Conservation (phyloP, 2,329 filamentous ascomycete genomes). For the Sporothrix mexicana region DNA sequence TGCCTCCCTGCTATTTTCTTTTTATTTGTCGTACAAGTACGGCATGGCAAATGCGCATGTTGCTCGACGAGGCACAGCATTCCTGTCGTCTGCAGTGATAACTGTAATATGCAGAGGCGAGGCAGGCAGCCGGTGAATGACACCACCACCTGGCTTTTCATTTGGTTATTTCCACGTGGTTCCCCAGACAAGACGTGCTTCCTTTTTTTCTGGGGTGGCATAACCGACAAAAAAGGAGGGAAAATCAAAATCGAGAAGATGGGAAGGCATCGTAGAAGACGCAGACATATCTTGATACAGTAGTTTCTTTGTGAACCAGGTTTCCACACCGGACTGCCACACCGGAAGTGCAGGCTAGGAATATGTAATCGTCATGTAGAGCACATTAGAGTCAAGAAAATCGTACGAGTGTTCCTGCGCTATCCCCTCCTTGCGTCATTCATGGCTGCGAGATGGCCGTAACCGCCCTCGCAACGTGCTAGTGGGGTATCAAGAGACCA, state of each 20-base stretch:
- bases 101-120: not conserved
- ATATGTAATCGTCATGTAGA: not conserved
- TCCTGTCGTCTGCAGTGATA: not conserved
- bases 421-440: conserved; percentile 11
- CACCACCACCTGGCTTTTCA: not conserved
- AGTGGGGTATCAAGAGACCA: not conserved
- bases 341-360: not conserved
- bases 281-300: not conserved
- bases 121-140: conserved; percentile 2
- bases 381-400: not conserved
- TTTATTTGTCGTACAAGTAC: not conserved
- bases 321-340: not conserved
- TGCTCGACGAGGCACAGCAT: not conserved
- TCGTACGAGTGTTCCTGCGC: conserved; percentile 1
- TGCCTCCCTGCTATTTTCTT: not conserved
- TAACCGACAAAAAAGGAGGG: not conserved
- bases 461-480: not conserved
- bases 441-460: not conserved
- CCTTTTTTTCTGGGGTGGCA: not conserved
- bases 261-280: not conserved
- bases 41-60: not conserved
- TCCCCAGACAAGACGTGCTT: not conserved
- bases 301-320: not conserved
- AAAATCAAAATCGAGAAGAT: not conserved
- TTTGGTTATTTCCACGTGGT: not conserved